phyloP scores from a whole-genome alignment of 306 rosid species.

The Prunus armeniaca region DNA sequence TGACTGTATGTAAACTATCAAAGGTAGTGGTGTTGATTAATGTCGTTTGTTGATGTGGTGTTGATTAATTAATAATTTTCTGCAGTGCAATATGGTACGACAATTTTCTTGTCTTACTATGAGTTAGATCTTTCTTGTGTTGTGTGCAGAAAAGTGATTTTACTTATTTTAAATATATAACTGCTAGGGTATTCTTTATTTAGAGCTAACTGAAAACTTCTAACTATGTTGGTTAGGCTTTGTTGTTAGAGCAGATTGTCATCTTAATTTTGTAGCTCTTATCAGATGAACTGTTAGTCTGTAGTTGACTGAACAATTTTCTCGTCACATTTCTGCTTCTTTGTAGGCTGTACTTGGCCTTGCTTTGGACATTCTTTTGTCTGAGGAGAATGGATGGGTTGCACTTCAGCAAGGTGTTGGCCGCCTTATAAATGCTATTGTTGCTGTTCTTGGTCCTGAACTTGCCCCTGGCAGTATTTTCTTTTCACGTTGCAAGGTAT shows the following conservation, averaged over 20 bases:
- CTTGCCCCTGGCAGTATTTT: conserved; percentile 97
- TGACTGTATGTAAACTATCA: not conserved
- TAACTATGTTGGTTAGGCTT: not conserved
- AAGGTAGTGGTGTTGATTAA: not conserved
- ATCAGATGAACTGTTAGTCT: conserved; percentile 10
- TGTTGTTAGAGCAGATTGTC: conserved; percentile 1
- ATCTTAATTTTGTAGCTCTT: not conserved
- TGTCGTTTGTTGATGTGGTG: not conserved
- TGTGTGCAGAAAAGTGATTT: not conserved
- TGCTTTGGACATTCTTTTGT: conserved; percentile 91
- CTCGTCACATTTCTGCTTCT: conserved; percentile 10
- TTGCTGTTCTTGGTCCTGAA: conserved; percentile 96
- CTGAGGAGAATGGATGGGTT: conserved; percentile 88
- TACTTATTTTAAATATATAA: not conserved
- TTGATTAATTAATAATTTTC: not conserved
- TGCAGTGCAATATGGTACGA: not conserved
- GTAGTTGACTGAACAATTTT: conserved; percentile 24
- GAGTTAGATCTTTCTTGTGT: not conserved
- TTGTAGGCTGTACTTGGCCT: conserved; percentile 87
- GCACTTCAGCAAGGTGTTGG: conserved; percentile 97
- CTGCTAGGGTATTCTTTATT: not conserved
- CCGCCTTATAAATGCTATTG: conserved; percentile 89
- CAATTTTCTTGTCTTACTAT: not conserved
- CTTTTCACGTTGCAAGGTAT: conserved; percentile 96
- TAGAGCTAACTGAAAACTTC: not conserved